Conservation (phyloP, 140 eudicot species). For the Erigeron philadelphicus region DNA sequence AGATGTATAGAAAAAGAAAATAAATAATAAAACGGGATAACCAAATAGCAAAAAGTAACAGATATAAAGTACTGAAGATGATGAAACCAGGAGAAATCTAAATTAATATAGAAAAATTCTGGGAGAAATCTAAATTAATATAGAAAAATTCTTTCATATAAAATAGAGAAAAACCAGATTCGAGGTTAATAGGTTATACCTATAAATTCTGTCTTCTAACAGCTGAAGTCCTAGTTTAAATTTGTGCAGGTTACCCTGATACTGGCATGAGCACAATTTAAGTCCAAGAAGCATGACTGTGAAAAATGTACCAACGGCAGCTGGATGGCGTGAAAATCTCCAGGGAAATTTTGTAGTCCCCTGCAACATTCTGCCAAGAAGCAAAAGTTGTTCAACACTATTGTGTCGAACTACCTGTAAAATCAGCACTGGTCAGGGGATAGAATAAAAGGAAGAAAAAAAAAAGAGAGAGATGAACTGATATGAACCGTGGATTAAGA, state of each 20-base stretch:
- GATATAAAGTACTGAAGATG: neutral
- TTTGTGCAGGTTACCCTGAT: constrained; percentile 68
- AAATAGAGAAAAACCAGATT: neutral
- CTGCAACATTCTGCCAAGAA: constrained; percentile 89
- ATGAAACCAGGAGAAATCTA: neutral
- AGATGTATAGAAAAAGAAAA: constrained; percentile 2
- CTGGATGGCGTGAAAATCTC: constrained; percentile 94
- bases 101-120: constrained; percentile 5
- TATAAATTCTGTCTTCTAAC: constrained; percentile 89
- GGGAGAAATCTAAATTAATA: neutral
- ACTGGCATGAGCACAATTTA: constrained; percentile 74
- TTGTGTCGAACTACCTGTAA: constrained; percentile 80
- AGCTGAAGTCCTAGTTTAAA: constrained; percentile 80
- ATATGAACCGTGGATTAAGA: no score
- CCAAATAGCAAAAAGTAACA: constrained; percentile 4
- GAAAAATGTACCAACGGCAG: constrained; percentile 91
- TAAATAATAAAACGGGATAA: neutral
- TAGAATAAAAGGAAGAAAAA: neutral
- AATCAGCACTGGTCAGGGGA: constrained; percentile 14
- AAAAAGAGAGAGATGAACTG: no score
- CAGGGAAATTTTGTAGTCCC: constrained; percentile 87
- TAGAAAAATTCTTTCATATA: neutral
- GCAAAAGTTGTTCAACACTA: constrained; percentile 85
- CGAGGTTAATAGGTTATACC: constrained; percentile 37
- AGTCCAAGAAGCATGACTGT: constrained; percentile 95